Percentiles rank a stretch among this genome's conserved stretches.
Conservation (phyloP, 495 filamentous ascomycete genomes). For the Geopyxis carbonaria region DNA sequence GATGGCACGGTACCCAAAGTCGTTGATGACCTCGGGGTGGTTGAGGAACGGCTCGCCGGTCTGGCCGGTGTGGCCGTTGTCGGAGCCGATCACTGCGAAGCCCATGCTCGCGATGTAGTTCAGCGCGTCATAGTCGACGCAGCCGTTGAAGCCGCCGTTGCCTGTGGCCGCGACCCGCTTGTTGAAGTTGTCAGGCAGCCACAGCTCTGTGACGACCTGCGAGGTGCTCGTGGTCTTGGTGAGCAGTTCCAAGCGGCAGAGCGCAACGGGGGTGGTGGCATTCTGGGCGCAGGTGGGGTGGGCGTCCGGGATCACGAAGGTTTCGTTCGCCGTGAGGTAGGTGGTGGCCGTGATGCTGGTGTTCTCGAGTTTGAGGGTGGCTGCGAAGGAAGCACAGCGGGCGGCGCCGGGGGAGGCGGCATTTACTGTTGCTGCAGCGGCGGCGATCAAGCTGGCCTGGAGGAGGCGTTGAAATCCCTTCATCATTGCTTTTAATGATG, state of each 20-base stretch:
- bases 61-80: slow-evolving; percentile 38
- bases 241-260: background rate
- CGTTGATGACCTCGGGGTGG: slow-evolving; percentile 26
- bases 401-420: background rate
- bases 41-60: slow-evolving; percentile 34
- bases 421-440: background rate
- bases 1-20: slow-evolving; percentile 15
- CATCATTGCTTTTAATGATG: too few relatives aligned
- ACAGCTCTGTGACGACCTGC: slow-evolving; percentile 1
- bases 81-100: slow-evolving; percentile 37
- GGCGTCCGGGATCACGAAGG: background rate
- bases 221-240: background rate
- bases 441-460: background rate
- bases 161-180: background rate
- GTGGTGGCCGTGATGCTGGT: background rate
- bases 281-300: background rate
- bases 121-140: slow-evolving; percentile 32
- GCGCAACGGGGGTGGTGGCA: background rate
- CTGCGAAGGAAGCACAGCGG: background rate
- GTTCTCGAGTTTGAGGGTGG: background rate
- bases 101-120: slow-evolving; percentile 30
- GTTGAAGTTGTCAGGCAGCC: slow-evolving; percentile 1
- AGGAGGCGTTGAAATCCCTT: too few relatives aligned
- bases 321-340: background rate
- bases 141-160: slow-evolving; percentile 3